A percentile compares a stretch with the other conserved stretches of the same genome.
Conservation (phyloP, 139 green algal genomes). For the Eudorina sp. region DNA sequence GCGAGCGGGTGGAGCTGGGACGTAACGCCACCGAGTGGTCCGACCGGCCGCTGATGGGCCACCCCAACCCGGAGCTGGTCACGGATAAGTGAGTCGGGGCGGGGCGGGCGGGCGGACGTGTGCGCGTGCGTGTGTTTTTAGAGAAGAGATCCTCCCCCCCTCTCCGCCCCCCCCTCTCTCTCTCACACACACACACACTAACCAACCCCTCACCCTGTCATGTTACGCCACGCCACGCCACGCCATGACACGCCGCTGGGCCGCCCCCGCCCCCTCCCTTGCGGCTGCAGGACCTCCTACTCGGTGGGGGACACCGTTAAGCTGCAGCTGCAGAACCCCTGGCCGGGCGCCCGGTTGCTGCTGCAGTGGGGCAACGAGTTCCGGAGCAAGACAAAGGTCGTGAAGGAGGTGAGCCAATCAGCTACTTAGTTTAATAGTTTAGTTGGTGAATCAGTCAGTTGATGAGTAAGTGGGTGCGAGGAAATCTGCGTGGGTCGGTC, state of each 20-base stretch:
- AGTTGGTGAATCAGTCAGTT: too few species aligned
- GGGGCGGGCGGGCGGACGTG: background rate
- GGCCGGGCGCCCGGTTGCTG: slow-evolving; percentile 41
- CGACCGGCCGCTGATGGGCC: background rate
- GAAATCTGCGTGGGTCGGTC: too few species aligned
- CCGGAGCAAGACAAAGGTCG: background rate
- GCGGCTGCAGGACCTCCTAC: slow-evolving; percentile 28
- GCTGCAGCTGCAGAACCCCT: slow-evolving; percentile 56
- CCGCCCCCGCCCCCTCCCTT: too few species aligned
- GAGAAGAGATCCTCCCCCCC: background rate
- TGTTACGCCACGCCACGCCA: too few species aligned
- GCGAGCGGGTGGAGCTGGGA: background rate
- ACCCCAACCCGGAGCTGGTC: background rate
- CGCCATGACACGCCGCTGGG: too few species aligned
- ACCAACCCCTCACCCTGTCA: too few species aligned
- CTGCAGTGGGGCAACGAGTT: slow-evolving; percentile 59
- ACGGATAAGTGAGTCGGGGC: slow-evolving; percentile 29
- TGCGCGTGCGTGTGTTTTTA: background rate
- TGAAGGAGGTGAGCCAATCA: background rate
- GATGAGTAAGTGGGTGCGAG: too few species aligned
- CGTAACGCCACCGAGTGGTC: slow-evolving; percentile 54
- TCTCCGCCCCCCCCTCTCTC: too few species aligned
- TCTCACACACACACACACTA: too few species aligned
- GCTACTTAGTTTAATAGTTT: too few species aligned
- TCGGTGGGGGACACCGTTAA: background rate